Evolutionary conservation across 2,329 filamentous ascomycete genomes (phyloP).

Genomic region (Clonostachys solani): DNA sequence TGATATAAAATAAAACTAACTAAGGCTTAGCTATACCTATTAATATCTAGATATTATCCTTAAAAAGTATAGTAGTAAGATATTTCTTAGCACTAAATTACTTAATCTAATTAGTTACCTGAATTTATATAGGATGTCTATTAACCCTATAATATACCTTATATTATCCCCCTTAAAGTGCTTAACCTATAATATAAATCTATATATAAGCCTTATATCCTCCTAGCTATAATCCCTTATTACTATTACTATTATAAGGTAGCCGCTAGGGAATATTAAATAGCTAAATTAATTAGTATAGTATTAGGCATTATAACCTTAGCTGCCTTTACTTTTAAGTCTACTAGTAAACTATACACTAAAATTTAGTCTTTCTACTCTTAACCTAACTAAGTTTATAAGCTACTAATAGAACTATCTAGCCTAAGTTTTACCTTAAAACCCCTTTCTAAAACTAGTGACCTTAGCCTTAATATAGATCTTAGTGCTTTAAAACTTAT

Average conservation of each 20-base stretch:
- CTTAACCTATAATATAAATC: neutral
- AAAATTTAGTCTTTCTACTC: neutral
- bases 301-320: neutral
- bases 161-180: neutral
- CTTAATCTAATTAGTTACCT: neutral
- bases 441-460: neutral
- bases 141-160: neutral
- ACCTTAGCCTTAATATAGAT: neutral
- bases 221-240: neutral
- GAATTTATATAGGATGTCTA: neutral
- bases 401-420: neutral
- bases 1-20: no score
- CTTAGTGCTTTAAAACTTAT: neutral
- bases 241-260: neutral
- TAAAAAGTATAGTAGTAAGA: no score
- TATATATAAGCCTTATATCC: neutral
- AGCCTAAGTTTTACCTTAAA: neutral
- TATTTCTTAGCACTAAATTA: neutral
- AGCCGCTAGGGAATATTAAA: neutral
- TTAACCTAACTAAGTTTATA: neutral
- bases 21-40: neutral
- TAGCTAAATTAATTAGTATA: no score
- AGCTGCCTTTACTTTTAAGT: neutral
- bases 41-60: neutral
- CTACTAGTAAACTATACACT: neutral